Conservation (phyloP, 306 rosid species). For the Senna siamea region DNA sequence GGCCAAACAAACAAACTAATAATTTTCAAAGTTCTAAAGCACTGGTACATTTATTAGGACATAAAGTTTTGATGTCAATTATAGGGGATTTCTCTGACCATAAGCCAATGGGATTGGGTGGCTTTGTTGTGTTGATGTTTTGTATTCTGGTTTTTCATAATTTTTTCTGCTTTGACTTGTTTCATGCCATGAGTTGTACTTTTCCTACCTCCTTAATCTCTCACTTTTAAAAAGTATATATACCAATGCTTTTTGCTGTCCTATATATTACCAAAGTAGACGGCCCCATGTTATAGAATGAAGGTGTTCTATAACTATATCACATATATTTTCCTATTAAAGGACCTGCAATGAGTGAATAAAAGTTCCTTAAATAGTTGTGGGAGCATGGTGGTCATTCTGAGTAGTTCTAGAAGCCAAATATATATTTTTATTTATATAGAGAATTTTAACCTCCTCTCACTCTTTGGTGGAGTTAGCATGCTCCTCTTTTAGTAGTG, state of each 20-base stretch:
- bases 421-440: no score
- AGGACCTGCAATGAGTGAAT: not conserved
- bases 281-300: not conserved
- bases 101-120: not conserved
- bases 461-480: no score
- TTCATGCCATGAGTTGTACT: not conserved
- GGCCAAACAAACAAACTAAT: not conserved
- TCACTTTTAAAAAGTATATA: no score
- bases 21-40: not conserved
- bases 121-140: not conserved
- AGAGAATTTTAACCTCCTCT: not conserved
- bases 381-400: not conserved
- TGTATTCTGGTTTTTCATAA: not conserved
- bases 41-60: not conserved
- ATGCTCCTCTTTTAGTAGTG: no score
- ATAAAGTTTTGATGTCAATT: not conserved
- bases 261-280: not conserved
- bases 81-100: not conserved
- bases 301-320: not conserved
- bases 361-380: not conserved
- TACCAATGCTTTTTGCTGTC: no score
- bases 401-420: not conserved
- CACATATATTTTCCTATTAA: not conserved
- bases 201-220: not conserved
- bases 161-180: not conserved